phyloP scores from a whole-genome alignment of 495 filamentous ascomycete genomes.

The Aspergillus funiculosus region DNA sequence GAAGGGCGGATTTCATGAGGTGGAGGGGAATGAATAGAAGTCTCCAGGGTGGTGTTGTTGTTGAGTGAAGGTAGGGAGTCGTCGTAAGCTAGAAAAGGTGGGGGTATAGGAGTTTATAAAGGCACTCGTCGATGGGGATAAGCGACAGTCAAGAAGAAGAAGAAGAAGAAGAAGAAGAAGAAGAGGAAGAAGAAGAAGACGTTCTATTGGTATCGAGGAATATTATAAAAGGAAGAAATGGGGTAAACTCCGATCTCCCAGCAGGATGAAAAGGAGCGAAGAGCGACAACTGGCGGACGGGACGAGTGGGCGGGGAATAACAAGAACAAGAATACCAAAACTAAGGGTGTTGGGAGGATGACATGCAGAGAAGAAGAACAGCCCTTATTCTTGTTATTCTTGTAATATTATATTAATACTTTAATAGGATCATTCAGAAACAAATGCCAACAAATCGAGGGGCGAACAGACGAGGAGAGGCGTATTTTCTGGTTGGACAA shows the following conservation, averaged over 20 bases:
- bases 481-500: slow-evolving; percentile 5
- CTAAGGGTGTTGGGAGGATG: slow-evolving; percentile 4
- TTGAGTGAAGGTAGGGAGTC: background rate
- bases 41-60: slow-evolving; percentile 18
- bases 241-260: slow-evolving; percentile 9
- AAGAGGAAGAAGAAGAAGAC: background rate
- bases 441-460: slow-evolving; percentile 22
- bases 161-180: background rate
- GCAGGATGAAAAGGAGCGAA: background rate
- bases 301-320: slow-evolving; percentile 1
- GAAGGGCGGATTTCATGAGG: slow-evolving; percentile 16
- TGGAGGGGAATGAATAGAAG: slow-evolving; percentile 7
- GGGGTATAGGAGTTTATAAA: background rate
- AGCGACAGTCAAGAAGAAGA: background rate
- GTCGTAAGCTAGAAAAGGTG: no score
- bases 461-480: slow-evolving; percentile 1
- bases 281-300: background rate
- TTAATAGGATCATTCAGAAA: slow-evolving; percentile 1
- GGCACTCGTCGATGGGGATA: background rate
- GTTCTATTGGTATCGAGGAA: no score
- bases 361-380: slow-evolving; percentile 4
- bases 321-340: slow-evolving; percentile 6
- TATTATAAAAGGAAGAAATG: background rate
- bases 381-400: background rate
- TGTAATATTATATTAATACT: background rate